Base-by-base conservation (phyloP, 257 asterid genomes). In the Coffea eugenioides region DNA sequence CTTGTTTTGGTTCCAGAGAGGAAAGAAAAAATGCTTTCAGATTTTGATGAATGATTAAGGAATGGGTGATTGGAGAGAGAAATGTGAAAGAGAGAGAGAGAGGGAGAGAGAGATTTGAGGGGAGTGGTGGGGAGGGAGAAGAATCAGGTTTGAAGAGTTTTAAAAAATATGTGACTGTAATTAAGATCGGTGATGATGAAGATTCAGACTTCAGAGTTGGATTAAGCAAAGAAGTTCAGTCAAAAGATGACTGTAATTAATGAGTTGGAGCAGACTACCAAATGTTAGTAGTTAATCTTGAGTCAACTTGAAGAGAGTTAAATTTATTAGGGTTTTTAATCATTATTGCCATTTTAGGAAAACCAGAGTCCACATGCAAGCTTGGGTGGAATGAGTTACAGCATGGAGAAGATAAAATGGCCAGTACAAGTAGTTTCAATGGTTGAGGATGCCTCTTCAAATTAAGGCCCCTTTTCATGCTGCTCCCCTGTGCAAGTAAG, bases 61-160 rank as follows among this genome's bases (percentile, higher is more conserved):
- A 83, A 81, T 62, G 88, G 85, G 80, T 77, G 87, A 85, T 80
- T 80, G 82, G 87, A 81, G 87, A 90, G 88, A 86, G 85, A 83
- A 79, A 79, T 67, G 71, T 34, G 80, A 75, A 84, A 61, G 85
- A 79, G 80, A 49, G 72, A 9, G 72, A 20, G 82, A 56, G 51
- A 52, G 69, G 20, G 78, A 52, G 81, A 74, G 88, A 82, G 72
- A 41, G 84, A 77, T 82, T 86, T 85, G 85, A 81, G 83, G 85
- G 48, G 31, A 21, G 73, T 48, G 79, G 80, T 79, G 77, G 82
- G 82, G 89, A 77, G 80, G 83, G 84, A 67, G 87, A 83, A 15
- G 76, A 78, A 66, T 84, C 62, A 25, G 85, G 79, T 82, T 88
- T 85, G 88, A 84, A 85, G 86, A 82, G 48, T 73, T 83, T 80